Evolutionary conservation across 2,329 filamentous ascomycete genomes (phyloP).

Genomic region (Fusarium drepaniforme): DNA sequence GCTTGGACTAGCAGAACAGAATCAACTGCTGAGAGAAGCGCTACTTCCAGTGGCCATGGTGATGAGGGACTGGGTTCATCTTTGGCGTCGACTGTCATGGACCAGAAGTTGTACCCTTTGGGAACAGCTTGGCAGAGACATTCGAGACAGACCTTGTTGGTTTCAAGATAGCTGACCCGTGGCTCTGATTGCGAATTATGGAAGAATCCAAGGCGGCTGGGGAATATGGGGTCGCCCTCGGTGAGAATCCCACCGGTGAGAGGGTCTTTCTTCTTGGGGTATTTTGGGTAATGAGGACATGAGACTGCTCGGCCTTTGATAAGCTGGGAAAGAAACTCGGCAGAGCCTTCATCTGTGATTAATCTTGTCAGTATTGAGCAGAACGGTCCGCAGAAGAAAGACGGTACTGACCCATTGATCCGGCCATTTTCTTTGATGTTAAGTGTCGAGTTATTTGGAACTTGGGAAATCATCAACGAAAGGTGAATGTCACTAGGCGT

Average conservation of each 20-base stretch:
- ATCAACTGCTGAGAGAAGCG: not conserved
- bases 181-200: not conserved
- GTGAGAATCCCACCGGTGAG: too few species aligned
- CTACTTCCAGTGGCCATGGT: not conserved
- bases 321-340: too few species aligned
- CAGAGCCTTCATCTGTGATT: too few species aligned
- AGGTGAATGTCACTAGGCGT: too few species aligned
- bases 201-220: constrained; percentile 24
- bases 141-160: constrained; percentile 3
- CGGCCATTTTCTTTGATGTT: too few species aligned
- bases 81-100: not conserved
- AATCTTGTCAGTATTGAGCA: too few species aligned
- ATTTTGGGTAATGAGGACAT: not conserved
- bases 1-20: not conserved
- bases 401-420: too few species aligned
- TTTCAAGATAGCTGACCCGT: constrained; percentile 12
- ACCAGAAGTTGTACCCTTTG: constrained; percentile 17
- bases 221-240: not conserved
- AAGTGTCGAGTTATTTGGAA: too few species aligned
- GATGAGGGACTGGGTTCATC: not conserved
- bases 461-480: too few species aligned
- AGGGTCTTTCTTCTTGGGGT: not conserved
- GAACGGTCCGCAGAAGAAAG: too few species aligned
- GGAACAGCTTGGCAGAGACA: constrained; percentile 1
- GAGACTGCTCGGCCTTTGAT: not conserved